These are phyloP conservation scores for Psilocybe cyanescens DNA, from an alignment of 768 basidiomycete species.

Conservation along the genomic window DNA sequence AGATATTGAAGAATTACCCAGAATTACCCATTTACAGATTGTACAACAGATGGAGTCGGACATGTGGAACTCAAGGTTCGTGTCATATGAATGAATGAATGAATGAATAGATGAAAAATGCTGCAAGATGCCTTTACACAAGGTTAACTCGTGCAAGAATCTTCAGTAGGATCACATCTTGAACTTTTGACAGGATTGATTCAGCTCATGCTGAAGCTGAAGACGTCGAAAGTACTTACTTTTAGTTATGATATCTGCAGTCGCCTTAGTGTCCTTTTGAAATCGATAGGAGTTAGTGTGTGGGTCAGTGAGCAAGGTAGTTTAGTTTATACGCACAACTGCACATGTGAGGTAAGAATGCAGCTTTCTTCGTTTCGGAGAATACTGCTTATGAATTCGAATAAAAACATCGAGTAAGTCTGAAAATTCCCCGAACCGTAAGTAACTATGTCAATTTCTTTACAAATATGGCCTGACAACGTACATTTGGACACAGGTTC, in stretches of 20 bases:
- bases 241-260: conserved; percentile 47
- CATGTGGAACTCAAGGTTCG: not conserved
- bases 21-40: not conserved
- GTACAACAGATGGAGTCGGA: not conserved
- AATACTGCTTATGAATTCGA: conserved; percentile 51
- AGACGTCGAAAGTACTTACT: conserved; percentile 37
- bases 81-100: not conserved
- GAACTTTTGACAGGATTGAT: conserved; percentile 26
- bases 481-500: conserved; percentile 58
- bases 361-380: conserved; percentile 48
- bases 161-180: conserved; percentile 39
- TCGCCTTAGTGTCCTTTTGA: conserved; percentile 49
- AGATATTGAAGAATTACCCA: not conserved
- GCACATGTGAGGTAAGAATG: conserved; percentile 63
- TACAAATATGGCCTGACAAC: conserved; percentile 22
- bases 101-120: not conserved
- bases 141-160: conserved; percentile 36
- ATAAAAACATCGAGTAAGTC: conserved; percentile 57
- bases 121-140: conserved; percentile 13
- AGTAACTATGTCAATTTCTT: not conserved
- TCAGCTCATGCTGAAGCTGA: not conserved
- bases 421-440: conserved; percentile 21
- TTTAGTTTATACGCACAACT: conserved; percentile 42
- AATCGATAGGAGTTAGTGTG: conserved; percentile 19
- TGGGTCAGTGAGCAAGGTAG: not conserved